phyloP scores from a whole-genome alignment of 2,329 filamentous ascomycete genomes.

The Colletotrichum sp. region DNA sequence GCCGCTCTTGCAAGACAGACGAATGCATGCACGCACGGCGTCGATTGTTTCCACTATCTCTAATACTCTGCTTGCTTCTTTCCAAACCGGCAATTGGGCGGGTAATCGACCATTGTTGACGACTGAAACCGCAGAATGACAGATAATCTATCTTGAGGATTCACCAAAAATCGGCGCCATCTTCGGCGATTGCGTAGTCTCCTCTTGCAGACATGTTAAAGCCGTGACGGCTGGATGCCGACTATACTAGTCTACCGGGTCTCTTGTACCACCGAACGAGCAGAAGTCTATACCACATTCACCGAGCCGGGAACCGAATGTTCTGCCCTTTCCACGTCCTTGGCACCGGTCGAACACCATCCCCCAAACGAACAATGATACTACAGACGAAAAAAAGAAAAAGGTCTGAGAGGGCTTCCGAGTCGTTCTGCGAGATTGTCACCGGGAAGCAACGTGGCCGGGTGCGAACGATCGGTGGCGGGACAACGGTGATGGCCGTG shows the following conservation, averaged over 20 bases:
- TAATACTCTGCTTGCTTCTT: neutral
- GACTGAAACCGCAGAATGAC: neutral
- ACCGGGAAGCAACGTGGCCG: conserved; percentile 7
- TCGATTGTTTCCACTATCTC: neutral
- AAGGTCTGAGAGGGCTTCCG: neutral
- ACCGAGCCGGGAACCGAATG: neutral
- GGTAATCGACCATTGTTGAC: neutral
- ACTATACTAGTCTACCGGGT: neutral
- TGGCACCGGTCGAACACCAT: neutral
- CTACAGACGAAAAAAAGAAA: neutral
- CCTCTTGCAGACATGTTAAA: neutral
- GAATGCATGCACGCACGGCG: neutral
- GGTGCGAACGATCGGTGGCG: neutral
- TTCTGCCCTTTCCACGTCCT: neutral
- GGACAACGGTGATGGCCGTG: conserved; percentile 1
- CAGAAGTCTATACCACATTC: neutral
- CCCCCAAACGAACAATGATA: neutral
- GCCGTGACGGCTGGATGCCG: neutral
- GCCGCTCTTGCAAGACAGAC: neutral
- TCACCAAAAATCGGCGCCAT: neutral
- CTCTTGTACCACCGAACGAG: neutral
- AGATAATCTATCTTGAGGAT: neutral
- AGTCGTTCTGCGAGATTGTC: neutral
- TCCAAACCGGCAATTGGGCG: neutral
- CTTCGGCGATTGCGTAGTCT: neutral